Percentiles rank a stretch among this genome's conserved stretches.
These are phyloP conservation scores for Coprinellus micaceus DNA, from an alignment of 768 basidiomycete species.

Conservation along the genomic window DNA sequence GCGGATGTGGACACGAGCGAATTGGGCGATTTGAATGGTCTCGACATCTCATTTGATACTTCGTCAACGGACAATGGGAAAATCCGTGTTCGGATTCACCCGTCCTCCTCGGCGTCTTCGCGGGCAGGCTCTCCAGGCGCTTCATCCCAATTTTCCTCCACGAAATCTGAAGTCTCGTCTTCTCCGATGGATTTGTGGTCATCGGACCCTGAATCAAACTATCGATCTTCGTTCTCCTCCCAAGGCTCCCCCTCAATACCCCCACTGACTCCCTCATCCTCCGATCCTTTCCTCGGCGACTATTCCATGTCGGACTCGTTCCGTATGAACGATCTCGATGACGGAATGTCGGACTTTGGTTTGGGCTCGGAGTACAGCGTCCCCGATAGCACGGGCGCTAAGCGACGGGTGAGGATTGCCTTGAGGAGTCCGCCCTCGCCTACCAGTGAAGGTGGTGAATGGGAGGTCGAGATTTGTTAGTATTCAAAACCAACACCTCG, in stretches of 20 bases:
- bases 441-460: constrained; percentile 63
- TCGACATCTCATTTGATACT: constrained; percentile 74
- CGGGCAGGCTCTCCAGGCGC: constrained; percentile 6
- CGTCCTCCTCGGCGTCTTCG: constrained; percentile 43
- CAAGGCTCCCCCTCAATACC: constrained; percentile 30
- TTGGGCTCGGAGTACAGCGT: constrained; percentile 36
- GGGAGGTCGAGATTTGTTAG: constrained; percentile 73
- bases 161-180: constrained; percentile 25
- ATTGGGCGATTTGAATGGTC: constrained; percentile 46
- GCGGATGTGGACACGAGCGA: constrained; percentile 48
- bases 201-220: constrained; percentile 13
- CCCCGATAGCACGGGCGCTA: constrained; percentile 33
- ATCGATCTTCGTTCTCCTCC: constrained; percentile 13
- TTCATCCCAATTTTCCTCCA: constrained; percentile 6
- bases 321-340: constrained; percentile 31
- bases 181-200: constrained; percentile 18
- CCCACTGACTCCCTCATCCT: constrained; percentile 37
- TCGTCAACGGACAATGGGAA: constrained; percentile 61
- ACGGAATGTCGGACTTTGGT: constrained; percentile 21
- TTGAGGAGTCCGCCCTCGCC: constrained; percentile 61
- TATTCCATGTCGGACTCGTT: constrained; percentile 34
- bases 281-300: constrained; percentile 59
- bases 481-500: constrained; percentile 12
- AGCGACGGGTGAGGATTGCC: constrained; percentile 62
- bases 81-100: constrained; percentile 71